Conservation (phyloP, 257 asterid genomes). For the Solanum lycopersicoides region DNA sequence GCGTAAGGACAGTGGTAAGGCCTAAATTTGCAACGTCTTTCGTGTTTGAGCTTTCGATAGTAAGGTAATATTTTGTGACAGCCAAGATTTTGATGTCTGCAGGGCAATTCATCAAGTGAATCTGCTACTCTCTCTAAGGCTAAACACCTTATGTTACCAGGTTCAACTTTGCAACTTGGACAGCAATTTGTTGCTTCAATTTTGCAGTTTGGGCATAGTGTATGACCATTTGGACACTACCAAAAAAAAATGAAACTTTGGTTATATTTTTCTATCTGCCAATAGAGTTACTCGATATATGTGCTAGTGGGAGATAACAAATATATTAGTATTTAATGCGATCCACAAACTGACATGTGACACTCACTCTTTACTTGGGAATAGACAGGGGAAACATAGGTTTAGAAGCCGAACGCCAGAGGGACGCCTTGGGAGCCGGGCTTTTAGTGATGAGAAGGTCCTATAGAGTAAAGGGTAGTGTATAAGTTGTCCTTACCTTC, state of each 20-base stretch:
- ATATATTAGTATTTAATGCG: not conserved
- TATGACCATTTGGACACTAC: conserved; percentile 95
- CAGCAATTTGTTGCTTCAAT: conserved; percentile 37
- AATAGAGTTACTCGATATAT: not conserved
- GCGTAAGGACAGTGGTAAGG: conserved; percentile 82
- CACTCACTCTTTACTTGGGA: not conserved
- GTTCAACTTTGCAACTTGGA: conserved; percentile 57
- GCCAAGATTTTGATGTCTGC: conserved; percentile 58
- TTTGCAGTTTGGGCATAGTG: conserved; percentile 64
- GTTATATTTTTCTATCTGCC: not conserved
- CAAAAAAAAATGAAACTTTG: not conserved
- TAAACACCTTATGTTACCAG: conserved; percentile 72
- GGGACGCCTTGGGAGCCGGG: not conserved
- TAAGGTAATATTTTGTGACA: conserved; percentile 57
- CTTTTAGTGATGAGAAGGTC: not conserved
- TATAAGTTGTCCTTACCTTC: not conserved
- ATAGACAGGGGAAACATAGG: not conserved
- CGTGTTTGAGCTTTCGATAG: conserved; percentile 59
- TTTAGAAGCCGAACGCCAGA: not conserved
- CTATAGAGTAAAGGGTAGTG: not conserved
- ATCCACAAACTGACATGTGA: not conserved
- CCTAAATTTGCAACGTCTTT: conserved; percentile 53
- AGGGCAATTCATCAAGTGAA: conserved; percentile 72
- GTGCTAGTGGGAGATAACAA: not conserved
- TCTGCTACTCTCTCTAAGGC: conserved; percentile 80